These are phyloP conservation scores for Termitomyces sp. DNA, from an alignment of 768 basidiomycete species.

Conservation along the genomic window DNA sequence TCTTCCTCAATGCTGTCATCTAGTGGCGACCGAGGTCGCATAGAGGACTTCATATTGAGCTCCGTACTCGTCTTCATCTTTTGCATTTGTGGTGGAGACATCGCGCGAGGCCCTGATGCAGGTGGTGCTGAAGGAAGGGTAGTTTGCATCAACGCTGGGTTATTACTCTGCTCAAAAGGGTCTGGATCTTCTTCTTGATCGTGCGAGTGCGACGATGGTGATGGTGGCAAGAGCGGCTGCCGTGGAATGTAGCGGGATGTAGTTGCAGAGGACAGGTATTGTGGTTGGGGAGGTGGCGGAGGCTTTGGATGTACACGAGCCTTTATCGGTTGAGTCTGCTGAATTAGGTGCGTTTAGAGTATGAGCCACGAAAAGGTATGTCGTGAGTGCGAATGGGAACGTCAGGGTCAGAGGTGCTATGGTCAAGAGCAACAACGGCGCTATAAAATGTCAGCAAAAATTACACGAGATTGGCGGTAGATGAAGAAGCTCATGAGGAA, in stretches of 20 bases:
- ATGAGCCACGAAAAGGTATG: conserved; percentile 89
- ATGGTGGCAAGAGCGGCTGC: conserved; percentile 18
- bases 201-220: conserved; percentile 9
- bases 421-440: conserved; percentile 67
- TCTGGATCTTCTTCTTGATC: conserved; percentile 32
- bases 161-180: conserved; percentile 34
- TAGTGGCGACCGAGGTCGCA: conserved; percentile 14
- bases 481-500: conserved; percentile 41
- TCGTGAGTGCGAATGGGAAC: conserved; percentile 73
- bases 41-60: conserved; percentile 36
- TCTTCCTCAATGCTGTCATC: conserved; percentile 17
- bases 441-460: conserved; percentile 21
- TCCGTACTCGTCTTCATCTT: conserved; percentile 32
- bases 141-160: conserved; percentile 6
- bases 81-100: conserved; percentile 6
- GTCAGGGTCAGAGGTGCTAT: conserved; percentile 75
- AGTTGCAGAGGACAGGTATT: conserved; percentile 16
- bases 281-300: conserved; percentile 11
- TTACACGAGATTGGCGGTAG: background rate
- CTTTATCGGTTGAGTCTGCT: conserved; percentile 21
- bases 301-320: background rate
- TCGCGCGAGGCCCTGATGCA: conserved; percentile 3
- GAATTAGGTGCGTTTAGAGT: conserved; percentile 63
- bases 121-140: conserved; percentile 10
- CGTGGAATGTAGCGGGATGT: conserved; percentile 21